Evolutionary conservation across 345 rosid species (phyloP).

Genomic region (Boechera retrofracta): DNA sequence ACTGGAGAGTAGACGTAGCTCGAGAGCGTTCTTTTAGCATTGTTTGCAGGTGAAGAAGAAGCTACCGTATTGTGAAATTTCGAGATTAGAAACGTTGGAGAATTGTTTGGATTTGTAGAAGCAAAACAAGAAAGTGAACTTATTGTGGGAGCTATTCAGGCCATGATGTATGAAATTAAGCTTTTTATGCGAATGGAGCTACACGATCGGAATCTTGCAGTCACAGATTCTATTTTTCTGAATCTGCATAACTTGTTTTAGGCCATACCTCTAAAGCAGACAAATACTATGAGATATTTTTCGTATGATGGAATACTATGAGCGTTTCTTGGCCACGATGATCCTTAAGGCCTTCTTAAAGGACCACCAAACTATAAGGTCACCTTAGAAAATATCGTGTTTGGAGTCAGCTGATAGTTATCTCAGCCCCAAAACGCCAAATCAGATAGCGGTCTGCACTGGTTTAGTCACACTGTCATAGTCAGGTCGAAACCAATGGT

Average conservation of each 20-base stretch:
- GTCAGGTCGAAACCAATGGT: not conserved
- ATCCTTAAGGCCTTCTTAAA: not conserved
- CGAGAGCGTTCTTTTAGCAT: not conserved
- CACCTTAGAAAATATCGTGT: not conserved
- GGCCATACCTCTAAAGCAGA: not conserved
- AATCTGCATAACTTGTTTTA: no score
- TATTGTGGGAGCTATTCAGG: conserved; percentile 1
- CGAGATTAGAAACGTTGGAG: not conserved
- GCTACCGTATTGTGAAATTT: not conserved
- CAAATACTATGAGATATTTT: not conserved
- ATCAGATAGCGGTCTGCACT: no score
- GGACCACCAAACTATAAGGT: not conserved
- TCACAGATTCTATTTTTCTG: no score
- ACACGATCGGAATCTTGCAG: no score
- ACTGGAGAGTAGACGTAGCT: not conserved
- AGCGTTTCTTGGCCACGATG: not conserved
- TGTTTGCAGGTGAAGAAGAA: conserved; percentile 4
- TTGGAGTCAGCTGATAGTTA: not conserved
- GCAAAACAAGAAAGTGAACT: conserved; percentile 4
- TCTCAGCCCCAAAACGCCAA: no score
- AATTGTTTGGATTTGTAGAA: conserved; percentile 2
- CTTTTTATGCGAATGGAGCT: not conserved
- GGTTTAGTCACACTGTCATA: not conserved
- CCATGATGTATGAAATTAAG: conserved; percentile 2
- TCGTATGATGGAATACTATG: not conserved